Base-by-base conservation (phyloP, 2,329 filamentous ascomycete genomes). In the Lachnum nothofagi region DNA sequence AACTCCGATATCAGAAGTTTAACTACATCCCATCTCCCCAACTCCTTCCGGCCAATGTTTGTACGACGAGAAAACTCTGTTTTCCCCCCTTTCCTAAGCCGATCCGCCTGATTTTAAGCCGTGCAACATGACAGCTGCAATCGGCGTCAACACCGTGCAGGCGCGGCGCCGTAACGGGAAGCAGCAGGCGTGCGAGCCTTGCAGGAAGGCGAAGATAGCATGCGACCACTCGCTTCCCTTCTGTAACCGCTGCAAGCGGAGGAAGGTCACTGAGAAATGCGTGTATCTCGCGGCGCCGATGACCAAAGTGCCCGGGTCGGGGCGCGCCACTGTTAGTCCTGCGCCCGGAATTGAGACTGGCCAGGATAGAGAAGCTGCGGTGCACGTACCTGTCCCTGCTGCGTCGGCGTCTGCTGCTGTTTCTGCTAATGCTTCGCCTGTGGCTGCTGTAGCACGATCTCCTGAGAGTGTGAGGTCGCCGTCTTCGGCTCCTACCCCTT, bases 131-230 rank as follows among this genome's bases (percentile, higher is more conserved):
- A 24, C 41, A 24, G 37, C 42, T 9, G 34, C 5, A 17, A 55
- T 46, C 38, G 47, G 34, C 24, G 40, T 50, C 25, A 45, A 42
- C 34, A 37, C n/a, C 19, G 35, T 37, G 34, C 42, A 56, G 1
- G 53, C 55, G 10, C 48, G 58, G 27, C 54, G 62, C 22, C 52
- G 61, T 22, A 64, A 63, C 49, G 62, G 62, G 14, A 61, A 61
- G 38, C 54, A 58, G 27, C 58, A 57, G 39, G 56, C 57, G 8
- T 62, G 58, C 31, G 59, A 61, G 39, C 59, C 60, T 19, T 62
- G 62, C 49, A 52, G 61, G 10, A 60, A 60, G 38, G 60, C 61
- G 7, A 64, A 64, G 42, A 56, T 61, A 22, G 52, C 56, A 31
- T 64, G 60, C 45, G 60, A 64, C 40, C 60, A 63, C 31, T 44